Base-by-base conservation (phyloP, 495 filamentous ascomycete genomes). In the Penicillium paradoxum region DNA sequence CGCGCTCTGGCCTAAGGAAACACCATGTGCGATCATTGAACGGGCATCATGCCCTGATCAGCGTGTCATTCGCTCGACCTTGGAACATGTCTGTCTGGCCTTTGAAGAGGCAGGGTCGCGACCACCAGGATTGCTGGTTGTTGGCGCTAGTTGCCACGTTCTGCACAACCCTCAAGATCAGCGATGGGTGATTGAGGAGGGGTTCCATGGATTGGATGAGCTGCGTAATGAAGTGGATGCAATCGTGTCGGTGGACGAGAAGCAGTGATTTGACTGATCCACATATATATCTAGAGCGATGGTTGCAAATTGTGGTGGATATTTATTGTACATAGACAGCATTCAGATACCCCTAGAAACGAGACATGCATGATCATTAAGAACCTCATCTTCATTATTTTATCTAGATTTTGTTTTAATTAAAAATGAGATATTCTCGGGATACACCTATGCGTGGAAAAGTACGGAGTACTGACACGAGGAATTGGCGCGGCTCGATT, bases 21-120 rank as follows among this genome's bases (percentile, higher is more conserved):
- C 88, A 3, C 91, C 91, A 0, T 97, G 92, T 63, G 91, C 91
- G 1, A 91, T 98, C 7, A 76, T 98, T 36, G 93, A 98, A 67
- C 77, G 93, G n/a, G 93, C 93, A 0, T 91, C 86, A 37, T 98
- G 93, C 66, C 84, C 89, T 0, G 93, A 98, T 66, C 95, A 97
- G 75, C 76, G 93, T 19, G 90, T 97, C 29, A 90, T 97, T 33
- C 77, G 93, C 45, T 89, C 90, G 2, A 95, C 89, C 4, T 63
- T 98, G 32, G 80, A 85, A 55, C 78, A 86, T 62, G 87, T 97
- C 6, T 85, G 77, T 33, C 75, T 82, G 44, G 93, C 93, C 1
- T 84, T 98, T 51, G 91, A 97, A 68, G 86, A 88, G 53, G 89
- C 91, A 57, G 93, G 93, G 0, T 90, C 85, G 45, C 77, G 95